Evolutionary conservation across 1,284 basidiomycete species (phyloP), one percentile per base, ranked within the genome.

Genomic region (Leccinum pallidistipes): DNA sequence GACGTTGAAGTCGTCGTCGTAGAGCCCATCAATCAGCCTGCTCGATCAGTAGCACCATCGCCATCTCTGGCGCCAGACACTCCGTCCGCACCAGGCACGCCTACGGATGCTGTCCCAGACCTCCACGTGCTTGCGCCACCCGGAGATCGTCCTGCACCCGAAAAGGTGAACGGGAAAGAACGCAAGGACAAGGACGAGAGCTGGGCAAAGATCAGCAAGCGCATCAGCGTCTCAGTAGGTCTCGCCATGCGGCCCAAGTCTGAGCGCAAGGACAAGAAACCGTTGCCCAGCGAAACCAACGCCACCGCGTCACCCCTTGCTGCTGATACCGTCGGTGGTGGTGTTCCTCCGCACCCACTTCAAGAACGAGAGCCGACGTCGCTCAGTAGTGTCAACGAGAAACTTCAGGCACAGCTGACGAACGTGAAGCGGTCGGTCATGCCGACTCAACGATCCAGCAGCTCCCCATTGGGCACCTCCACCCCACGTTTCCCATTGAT

Each of bases 161-260:
- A 73, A 57, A 72, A 66, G 56, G 24, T 24, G 7, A 64, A 61
- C 29, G 69, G 64, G 18, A 71, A 74, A 36, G 74, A 78, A 65
- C 75, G 74, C 56, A 77, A 73, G 56, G 74, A 77, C 55, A 80
- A 77, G 67, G 79, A 79, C 56, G 80, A 80, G 24, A 74, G 79
- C 31, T 88, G 87, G 86, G 77, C 79, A 24, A 86, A 83, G 69
- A 65, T 89, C 47, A 80, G 86, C n/a, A 76, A 85, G 64, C 76
- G 86, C 60, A 81, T 89, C 63, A 88, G 84, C 64, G 75, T 84
- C 67, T 78, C 80, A 11, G 79, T 88, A 55, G 80, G 83, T 36
- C 67, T 74, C 29, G 58, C 67, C 49, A 79, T 76, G 63, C 65
- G 64, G 9, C 38, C 61, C 34, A 70, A 66, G 59, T 50, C 36